Evolutionary conservation across 176 grass and related monocot genomes (phyloP), one percentile per base, ranked within the genome.

Genomic region (Musa schizocarpa): DNA sequence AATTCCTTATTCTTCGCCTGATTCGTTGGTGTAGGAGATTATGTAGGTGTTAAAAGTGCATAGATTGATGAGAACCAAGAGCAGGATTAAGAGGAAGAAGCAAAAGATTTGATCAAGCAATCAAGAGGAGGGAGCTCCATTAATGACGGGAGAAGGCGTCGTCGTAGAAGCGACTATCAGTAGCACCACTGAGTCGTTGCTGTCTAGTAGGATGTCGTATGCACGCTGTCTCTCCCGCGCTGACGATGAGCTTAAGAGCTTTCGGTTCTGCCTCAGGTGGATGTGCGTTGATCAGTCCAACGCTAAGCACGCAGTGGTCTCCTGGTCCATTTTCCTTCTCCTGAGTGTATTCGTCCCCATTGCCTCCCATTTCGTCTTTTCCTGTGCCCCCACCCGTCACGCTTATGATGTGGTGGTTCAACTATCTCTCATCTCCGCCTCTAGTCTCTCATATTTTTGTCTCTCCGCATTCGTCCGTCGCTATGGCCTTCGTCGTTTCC

Each of bases 251-350:
- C 82, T 99, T 27, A 80, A 74, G 69, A 83, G 82, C 82, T 94
- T 99, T 81, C 75, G 90, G 10, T 87, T 82, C 4, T 94, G 86
- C 58, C 88, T 94, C 1, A 77, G 82, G 2, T 99, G 86, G 86
- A 84, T 94, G 51, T 91, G 86, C 82, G 88, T 99, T 83, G 95
- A 99, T 73, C 95, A 94, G 71, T 89, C 95, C 0, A 63, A 59
- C 29, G 14, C 54, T 0, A 1, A 7, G 5, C 65, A 66, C 24
- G 81, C 88, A 0, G 62, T 86, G 22, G 21, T 98, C 0, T 98
- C 95, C 0, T 98, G 86, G 84, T 51, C 90, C 0, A 84, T 98
- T 67, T 98, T 98, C 84, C 1, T 75, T n/a, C 76, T 81, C 1
- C 77, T 98, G 17, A 82, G 72, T 50, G 62, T 93, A 0, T 3